Conservation (phyloP, 2,329 filamentous ascomycete genomes). For the Bretziella fagacearum region DNA sequence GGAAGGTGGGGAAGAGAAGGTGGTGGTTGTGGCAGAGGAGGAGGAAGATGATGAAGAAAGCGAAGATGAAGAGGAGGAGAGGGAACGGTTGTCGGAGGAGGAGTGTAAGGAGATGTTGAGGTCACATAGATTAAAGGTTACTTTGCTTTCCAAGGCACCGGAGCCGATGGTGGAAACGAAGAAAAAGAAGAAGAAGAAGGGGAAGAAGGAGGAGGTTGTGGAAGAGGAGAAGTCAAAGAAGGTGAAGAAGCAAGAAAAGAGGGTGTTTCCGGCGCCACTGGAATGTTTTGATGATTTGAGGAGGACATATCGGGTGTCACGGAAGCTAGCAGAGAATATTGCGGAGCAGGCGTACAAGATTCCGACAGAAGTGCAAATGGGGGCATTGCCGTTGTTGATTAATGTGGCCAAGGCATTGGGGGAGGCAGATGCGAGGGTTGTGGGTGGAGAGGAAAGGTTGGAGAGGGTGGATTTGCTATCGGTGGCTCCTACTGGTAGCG, state of each 20-base stretch:
- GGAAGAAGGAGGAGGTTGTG: constrained; percentile 26
- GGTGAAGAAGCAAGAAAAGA: constrained; percentile 34
- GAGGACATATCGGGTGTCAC: constrained; percentile 54
- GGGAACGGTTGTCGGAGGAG: constrained; percentile 37
- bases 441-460: constrained; percentile 19
- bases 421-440: neutral
- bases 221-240: constrained; percentile 17
- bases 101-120: constrained; percentile 59
- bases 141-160: constrained; percentile 41
- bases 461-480: constrained; percentile 52
- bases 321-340: constrained; percentile 60
- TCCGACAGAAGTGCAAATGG: constrained; percentile 90
- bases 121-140: constrained; percentile 71
- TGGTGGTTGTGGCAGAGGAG: constrained; percentile 4
- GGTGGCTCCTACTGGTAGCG: constrained; percentile 86
- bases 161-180: constrained; percentile 23
- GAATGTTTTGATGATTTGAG: constrained; percentile 59
- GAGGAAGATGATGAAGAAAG: constrained; percentile 17
- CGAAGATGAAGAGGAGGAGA: constrained; percentile 19
- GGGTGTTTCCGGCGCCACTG: constrained; percentile 65
- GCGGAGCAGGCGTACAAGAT: constrained; percentile 67
- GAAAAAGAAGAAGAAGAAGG: constrained; percentile 30
- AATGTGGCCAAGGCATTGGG: constrained; percentile 33
- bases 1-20: constrained; percentile 14
- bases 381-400: constrained; percentile 63